Conservation (phyloP, 148 eudicot species). For the Drosera capensis region DNA sequence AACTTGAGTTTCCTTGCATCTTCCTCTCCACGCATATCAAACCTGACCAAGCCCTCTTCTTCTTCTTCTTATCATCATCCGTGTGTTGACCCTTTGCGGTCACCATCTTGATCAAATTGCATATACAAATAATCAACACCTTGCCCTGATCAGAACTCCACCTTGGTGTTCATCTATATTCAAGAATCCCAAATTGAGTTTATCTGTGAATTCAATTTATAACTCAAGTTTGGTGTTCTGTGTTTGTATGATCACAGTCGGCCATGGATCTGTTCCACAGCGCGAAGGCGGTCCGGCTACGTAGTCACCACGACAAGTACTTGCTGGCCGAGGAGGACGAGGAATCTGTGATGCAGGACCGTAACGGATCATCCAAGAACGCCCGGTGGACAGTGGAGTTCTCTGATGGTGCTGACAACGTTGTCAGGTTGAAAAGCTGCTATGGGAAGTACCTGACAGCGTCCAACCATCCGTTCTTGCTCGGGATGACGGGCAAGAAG, state of each 20-base stretch:
- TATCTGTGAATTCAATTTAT: too few species aligned
- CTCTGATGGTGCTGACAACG: conserved; percentile 2
- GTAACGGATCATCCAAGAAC: conserved; percentile 27
- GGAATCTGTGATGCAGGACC: conserved; percentile 32
- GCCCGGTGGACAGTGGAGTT: conserved; percentile 39
- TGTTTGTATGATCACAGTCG: conserved; percentile 7
- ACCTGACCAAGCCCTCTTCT: too few species aligned
- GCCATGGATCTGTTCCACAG: conserved; percentile 61
- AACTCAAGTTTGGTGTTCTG: neutral
- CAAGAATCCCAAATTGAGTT: too few species aligned
- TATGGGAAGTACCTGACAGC: conserved; percentile 52
- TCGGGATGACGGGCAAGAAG: conserved; percentile 43
- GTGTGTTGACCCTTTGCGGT: too few species aligned
- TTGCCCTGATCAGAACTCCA: too few species aligned
- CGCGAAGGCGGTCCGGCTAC: conserved; percentile 51
- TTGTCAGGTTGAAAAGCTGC: conserved; percentile 26
- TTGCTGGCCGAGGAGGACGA: conserved; percentile 36
- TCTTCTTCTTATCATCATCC: too few species aligned
- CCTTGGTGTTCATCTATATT: too few species aligned
- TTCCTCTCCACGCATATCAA: too few species aligned
- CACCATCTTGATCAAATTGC: too few species aligned
- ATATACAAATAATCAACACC: too few species aligned
- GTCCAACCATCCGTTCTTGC: conserved; percentile 28
- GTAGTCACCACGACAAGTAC: conserved; percentile 22
- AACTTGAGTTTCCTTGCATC: too few species aligned